These are phyloP conservation scores for Arxiozyma slooffiae DNA, from an alignment of 1,139 yeast genomes.

Conservation along the genomic window DNA sequence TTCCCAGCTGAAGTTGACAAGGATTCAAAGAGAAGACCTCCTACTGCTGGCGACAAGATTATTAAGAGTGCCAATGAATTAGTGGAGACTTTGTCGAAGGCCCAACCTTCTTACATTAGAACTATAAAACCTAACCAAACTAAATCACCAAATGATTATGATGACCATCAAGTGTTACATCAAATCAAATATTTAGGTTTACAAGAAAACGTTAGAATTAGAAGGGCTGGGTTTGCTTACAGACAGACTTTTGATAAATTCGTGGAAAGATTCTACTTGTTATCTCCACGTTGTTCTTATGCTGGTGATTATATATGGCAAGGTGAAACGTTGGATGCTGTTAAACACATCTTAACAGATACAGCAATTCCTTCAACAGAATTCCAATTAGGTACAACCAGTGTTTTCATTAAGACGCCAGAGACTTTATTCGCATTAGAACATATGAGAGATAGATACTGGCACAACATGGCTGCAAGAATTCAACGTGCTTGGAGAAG, in stretches of 20 bases:
- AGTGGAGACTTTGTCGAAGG: slow-evolving; percentile 78
- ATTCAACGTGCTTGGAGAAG: slow-evolving; percentile 96
- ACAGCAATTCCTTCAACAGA: slow-evolving; percentile 74
- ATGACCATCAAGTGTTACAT: slow-evolving; percentile 80
- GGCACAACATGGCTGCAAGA: slow-evolving; percentile 97
- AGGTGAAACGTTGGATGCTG: slow-evolving; percentile 80
- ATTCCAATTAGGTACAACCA: slow-evolving; percentile 88
- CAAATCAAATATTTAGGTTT: slow-evolving; percentile 93
- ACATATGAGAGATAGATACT: slow-evolving; percentile 91
- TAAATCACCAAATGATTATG: slow-evolving; percentile 83
- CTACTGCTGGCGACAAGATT: slow-evolving; percentile 96
- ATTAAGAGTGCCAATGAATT: slow-evolving; percentile 83
- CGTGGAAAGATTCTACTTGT: slow-evolving; percentile 86
- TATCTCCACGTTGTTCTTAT: slow-evolving; percentile 84
- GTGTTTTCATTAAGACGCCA: slow-evolving; percentile 92
- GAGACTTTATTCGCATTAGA: slow-evolving; percentile 93
- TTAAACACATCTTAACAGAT: slow-evolving; percentile 64
- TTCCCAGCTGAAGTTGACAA: slow-evolving; percentile 75
- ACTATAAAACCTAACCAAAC: slow-evolving; percentile 97
- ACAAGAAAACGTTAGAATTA: slow-evolving; percentile 91
- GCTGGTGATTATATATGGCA: slow-evolving; percentile 97
- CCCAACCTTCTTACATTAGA: slow-evolving; percentile 93
- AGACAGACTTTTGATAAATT: slow-evolving; percentile 95
- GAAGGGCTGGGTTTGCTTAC: slow-evolving; percentile 98
- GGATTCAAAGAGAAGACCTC: slow-evolving; percentile 75